Percentiles rank a stretch among this genome's conserved stretches.
phyloP scores from a whole-genome alignment of 148 eudicot species.

The Fallopia convolvulus region DNA sequence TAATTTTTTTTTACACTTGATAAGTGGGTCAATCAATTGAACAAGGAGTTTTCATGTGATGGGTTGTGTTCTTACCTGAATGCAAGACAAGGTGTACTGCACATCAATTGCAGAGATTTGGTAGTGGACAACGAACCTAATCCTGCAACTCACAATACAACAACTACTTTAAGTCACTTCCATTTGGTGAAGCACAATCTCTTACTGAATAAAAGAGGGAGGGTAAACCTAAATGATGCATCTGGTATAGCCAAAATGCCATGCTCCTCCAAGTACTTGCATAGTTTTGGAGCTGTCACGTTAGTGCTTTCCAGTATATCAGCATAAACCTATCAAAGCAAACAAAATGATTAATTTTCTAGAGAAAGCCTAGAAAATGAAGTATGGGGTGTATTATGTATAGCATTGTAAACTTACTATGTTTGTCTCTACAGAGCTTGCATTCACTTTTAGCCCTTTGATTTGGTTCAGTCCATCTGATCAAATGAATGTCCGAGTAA shows the following conservation, averaged over 20 bases:
- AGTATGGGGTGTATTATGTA: not conserved
- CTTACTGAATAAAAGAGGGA: not conserved
- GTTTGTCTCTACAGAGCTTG: conserved; percentile 73
- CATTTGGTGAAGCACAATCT: not conserved
- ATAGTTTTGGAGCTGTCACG: conserved; percentile 42
- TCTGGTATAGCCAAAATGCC: conserved; percentile 68
- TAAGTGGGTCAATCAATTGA: not conserved
- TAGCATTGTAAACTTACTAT: conserved; percentile 52
- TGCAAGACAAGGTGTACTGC: conserved; percentile 58
- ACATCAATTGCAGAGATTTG: conserved; percentile 72
- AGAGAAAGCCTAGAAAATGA: not conserved
- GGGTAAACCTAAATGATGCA: conserved; percentile 45
- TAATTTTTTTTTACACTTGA: too few species aligned
- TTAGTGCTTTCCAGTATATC: conserved; percentile 40
- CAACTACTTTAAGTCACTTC: not conserved
- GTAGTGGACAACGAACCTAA: conserved; percentile 76
- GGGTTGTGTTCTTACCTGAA: conserved; percentile 38
- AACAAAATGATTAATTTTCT: not conserved
- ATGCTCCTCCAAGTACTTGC: conserved; percentile 49
- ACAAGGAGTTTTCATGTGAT: not conserved
- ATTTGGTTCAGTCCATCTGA: conserved; percentile 71
- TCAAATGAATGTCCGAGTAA: not conserved
- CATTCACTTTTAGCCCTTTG: conserved; percentile 65
- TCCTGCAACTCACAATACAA: conserved; percentile 27
- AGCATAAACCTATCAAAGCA: conserved; percentile 44